Base-by-base conservation (phyloP, 1,284 basidiomycete genomes). In the Sanguinoderma infundibulare region DNA sequence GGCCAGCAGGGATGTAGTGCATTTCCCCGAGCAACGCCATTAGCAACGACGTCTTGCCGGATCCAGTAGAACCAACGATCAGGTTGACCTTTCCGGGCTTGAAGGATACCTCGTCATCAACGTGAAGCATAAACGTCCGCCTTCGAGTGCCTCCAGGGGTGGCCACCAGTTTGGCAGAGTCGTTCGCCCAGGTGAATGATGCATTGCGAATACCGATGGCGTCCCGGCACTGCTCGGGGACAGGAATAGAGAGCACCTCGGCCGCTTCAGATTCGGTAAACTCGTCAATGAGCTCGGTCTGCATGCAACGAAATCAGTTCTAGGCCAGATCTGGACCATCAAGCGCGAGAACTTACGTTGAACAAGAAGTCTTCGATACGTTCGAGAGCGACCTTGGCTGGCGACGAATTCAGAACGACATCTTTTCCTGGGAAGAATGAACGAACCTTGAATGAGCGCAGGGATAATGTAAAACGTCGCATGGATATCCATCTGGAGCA, bases 21-120 rank as follows among this genome's bases (percentile, higher is more conserved):
- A 89, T 83, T 68, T 88, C 84, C n/a, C 83, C 85, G 2, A 87
- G 75, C 17, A 88, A 72, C 2, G 85, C 86, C 80, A 86, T 82
- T 14, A 85, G 71, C 28, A 85, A 53, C 2, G 79, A 81, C 0
- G 83, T 82, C 69, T 83, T 84, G 5, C 83, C 83, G 1, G 77
- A 79, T 9, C 83, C 83, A 2, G 83, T 85, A 0, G 87, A 84
- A 20, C 90, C 90, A 34, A 88, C 79, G 59, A 91, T 80, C 36
- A 91, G 72, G 69, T 89, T 90, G 66, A 91, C 73, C 65, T 79
- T 77, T 9, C 84, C 83, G 39, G 78, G 79, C 61, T 82, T 80
- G 75, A 91, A 91, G 5, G 78, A 69, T 15, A 90, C 70, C 62
- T 89, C 84, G 20, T 74, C 78, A 1, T 83, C 79, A 22, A 88